Evolutionary conservation across 805 yeast genomes (phyloP).

Genomic region (Zygosaccharomyces bailii): DNA sequence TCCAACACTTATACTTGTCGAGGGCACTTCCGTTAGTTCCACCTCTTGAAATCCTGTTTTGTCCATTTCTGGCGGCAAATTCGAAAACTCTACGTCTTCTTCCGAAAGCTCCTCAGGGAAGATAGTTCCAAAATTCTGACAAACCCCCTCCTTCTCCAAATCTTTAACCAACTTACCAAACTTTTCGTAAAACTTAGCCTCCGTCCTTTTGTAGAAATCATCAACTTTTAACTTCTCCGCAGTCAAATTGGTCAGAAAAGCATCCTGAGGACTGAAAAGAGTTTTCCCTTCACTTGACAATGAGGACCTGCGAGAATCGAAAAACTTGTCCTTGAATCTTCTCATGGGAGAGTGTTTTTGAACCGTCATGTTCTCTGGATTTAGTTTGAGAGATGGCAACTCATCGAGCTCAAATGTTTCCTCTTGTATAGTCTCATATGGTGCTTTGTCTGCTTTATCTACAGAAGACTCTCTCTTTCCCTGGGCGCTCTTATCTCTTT

Average conservation of each 20-base stretch:
- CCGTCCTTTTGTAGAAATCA: slow-evolving; percentile 47
- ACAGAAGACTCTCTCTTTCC: not conserved
- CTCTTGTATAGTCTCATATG: slow-evolving; percentile 12
- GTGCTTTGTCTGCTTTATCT: not conserved
- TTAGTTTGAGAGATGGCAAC: slow-evolving; percentile 11
- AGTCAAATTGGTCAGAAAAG: slow-evolving; percentile 46
- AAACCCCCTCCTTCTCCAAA: slow-evolving; percentile 39
- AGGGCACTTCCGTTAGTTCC: not conserved
- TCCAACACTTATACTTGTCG: not conserved
- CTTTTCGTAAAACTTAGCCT: slow-evolving; percentile 44
- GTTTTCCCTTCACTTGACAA: slow-evolving; percentile 29
- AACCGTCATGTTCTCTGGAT: slow-evolving; percentile 9
- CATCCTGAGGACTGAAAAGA: slow-evolving; percentile 37
- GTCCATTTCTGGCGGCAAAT: slow-evolving; percentile 1
- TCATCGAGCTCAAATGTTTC: slow-evolving; percentile 18
- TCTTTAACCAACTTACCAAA: slow-evolving; percentile 48
- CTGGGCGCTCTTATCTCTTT: not conserved
- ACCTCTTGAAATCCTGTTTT: slow-evolving; percentile 6
- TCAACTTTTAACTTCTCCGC: slow-evolving; percentile 53
- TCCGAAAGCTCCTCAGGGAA: slow-evolving; percentile 7
- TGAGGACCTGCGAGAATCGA: slow-evolving; percentile 20
- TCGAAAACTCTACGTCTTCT: slow-evolving; percentile 12
- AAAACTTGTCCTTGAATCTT: slow-evolving; percentile 18
- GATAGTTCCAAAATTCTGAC: slow-evolving; percentile 3
- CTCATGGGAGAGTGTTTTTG: slow-evolving; percentile 14